Conservation (phyloP, 164 flowering plant species). For the Annona squamosa region DNA sequence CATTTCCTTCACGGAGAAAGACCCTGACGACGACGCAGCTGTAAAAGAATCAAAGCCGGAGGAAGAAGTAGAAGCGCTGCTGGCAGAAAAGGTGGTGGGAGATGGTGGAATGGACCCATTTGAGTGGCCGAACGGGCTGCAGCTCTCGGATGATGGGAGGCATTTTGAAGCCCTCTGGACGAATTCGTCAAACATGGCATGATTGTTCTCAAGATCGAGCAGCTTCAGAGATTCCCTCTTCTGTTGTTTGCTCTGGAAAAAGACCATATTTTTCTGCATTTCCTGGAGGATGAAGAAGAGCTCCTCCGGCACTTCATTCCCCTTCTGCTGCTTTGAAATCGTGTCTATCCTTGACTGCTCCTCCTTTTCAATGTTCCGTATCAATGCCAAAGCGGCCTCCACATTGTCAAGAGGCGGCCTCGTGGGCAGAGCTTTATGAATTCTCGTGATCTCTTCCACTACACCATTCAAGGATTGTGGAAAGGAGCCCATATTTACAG, state of each 20-base stretch:
- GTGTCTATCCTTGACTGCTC: conserved; percentile 46
- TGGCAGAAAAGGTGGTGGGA: conserved; percentile 9
- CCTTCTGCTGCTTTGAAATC: conserved; percentile 26
- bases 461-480: conserved; percentile 26
- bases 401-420: conserved; percentile 62
- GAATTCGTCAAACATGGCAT: conserved; percentile 34
- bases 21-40: conserved; percentile 11
- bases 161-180: conserved; percentile 52
- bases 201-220: conserved; percentile 36
- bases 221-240: conserved; percentile 36
- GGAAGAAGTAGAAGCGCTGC: conserved; percentile 1
- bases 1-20: conserved; percentile 10
- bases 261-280: conserved; percentile 30
- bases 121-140: conserved; percentile 2
- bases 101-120: conserved; percentile 10
- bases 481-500: conserved; percentile 17
- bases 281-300: conserved; percentile 36
- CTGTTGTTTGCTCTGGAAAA: conserved; percentile 35
- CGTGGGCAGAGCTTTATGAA: conserved; percentile 59
- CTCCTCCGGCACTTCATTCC: conserved; percentile 32
- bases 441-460: conserved; percentile 58
- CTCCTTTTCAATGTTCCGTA: conserved; percentile 57
- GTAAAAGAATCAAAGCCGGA: conserved; percentile 13
- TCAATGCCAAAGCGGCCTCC: conserved; percentile 48
- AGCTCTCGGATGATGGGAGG: conserved; percentile 25